Evolutionary conservation across 495 filamentous ascomycete species (phyloP).

Genomic region (Paragyromitra xinjiangensis): DNA sequence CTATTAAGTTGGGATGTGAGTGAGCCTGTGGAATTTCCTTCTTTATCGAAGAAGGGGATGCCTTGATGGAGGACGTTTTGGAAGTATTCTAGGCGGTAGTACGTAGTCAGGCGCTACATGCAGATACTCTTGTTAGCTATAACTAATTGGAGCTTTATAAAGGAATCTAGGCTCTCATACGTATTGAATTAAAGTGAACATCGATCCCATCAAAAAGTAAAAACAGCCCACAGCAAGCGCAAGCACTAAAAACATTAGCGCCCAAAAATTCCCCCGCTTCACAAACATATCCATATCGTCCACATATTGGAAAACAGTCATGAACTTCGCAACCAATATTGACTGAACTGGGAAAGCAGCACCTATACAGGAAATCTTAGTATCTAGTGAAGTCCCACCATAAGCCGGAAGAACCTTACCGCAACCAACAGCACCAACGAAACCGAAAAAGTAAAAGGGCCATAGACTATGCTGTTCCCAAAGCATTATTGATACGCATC

Average conservation of each 20-base stretch:
- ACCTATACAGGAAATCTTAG: conserved; percentile 34
- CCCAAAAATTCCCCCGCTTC: conserved; percentile 63
- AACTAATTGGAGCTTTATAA: neutral
- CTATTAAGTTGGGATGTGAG: conserved; percentile 67
- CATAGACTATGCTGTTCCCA: conserved; percentile 49
- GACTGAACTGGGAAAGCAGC: conserved; percentile 59
- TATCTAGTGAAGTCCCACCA: conserved; percentile 19
- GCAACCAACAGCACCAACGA: conserved; percentile 37
- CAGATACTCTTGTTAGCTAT: conserved; percentile 8
- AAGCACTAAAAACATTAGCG: conserved; percentile 67
- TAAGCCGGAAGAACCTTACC: conserved; percentile 25
- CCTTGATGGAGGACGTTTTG: conserved; percentile 59
- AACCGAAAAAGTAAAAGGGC: conserved; percentile 38
- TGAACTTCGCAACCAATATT: conserved; percentile 56
- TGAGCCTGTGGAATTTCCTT: conserved; percentile 70
- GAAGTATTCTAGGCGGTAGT: conserved; percentile 62
- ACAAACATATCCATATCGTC: conserved; percentile 52
- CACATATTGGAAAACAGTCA: conserved; percentile 55
- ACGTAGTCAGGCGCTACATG: conserved; percentile 38
- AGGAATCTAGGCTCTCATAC: conserved; percentile 6
- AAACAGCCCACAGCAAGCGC: conserved; percentile 60
- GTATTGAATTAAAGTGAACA: conserved; percentile 51
- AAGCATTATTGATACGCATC: conserved; percentile 39
- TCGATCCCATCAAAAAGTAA: conserved; percentile 61
- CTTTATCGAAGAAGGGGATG: conserved; percentile 70